Base-by-base conservation (phyloP, 352 stramenopile species). In the Globisporangium megalacanthum region DNA sequence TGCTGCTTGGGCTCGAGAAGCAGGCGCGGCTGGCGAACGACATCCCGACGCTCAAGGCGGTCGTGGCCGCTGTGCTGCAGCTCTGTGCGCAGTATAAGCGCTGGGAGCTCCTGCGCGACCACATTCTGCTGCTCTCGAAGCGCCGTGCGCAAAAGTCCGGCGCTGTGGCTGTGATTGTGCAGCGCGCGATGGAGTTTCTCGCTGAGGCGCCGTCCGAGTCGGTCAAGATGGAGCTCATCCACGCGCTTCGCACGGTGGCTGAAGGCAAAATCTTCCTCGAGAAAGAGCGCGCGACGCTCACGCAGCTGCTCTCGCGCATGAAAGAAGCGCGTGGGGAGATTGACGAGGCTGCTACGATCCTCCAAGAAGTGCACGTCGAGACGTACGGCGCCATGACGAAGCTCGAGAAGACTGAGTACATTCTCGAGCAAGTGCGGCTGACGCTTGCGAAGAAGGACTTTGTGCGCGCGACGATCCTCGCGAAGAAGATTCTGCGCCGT, bases 251-350 rank as follows among this genome's bases (percentile, higher is more conserved):
- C 36, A 75, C 89, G 19, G 96, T 99, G 56, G 96, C 91, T 1
- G 94, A 98, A 57, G 97, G 96, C 46, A 98, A 98, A 69, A 98
- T 99, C 53, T 99, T 98, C 72, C 70, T 99, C 44, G 97, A 99
- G 77, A 97, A 89, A 39, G 96, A 99, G 78, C 85, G 95, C 19
- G 96, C 96, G 0, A 86, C 89, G 49, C 74, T 98, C 35, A 98
- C 96, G 39, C 76, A 96, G 56, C 88, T 93, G 70, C 70, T 98
- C 49, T 94, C 91, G 20, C 79, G 77, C 20, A 96, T 98, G 69
- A 96, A 97, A 66, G 94, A 98, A 66, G 70, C 79, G 47, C 77
- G 90, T 20, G 96, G 96, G 6, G 84, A 98, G 68, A 90, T 99
- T 47, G 83, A 87, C 50, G 80, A 84, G 46, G 97, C 97, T 6